Base-by-base conservation (phyloP, 139 green algal genomes). In the Coelastrella sp. region DNA sequence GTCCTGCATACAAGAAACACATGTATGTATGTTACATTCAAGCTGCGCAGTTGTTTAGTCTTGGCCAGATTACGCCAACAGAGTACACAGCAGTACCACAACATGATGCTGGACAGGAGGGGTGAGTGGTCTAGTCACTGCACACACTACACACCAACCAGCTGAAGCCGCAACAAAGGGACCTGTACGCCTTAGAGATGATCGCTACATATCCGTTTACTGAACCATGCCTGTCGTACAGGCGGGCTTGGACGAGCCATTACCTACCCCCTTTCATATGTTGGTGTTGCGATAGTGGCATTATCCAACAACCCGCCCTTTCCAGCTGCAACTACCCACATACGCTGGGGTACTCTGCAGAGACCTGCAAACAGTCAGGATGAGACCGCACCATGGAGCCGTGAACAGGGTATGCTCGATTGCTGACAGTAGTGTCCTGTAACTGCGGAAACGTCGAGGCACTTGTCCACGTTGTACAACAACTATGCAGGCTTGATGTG, bases 271-370 rank as follows among this genome's bases (percentile, higher is more conserved):
- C 53, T 82, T 13, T 45, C 75, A 19, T n/a, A 27, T 11, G 53
- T 82, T 51, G 75, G 75, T 11, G 75, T 72, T 7, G 75, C 51
- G 35, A 82, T 82, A 23, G 75, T 82, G 53, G 75, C 34, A 35
- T 71, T 51, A 38, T 82, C 75, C 53, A 82, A 37, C 51, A 82
- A 19, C 23, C 75, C 75, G 32, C 75, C 75, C 75, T 82, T 82
- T 34, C 75, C 53, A 41, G 75, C 75, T 38, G 53, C 73, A 11
- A 67, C 73, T 6, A 81, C 50, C 32, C 11, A 19, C 27, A 37
- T 27, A 37, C 66, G 51, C 32, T 19, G 5, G 25, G 38, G 75
- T 30, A 15, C 19, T 40, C 75, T 80, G 51, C 51, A 82, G 73
- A 15, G 27, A 2, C 32, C 11, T 43, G 3, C 38, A 27, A 59